These are phyloP conservation scores for Dorcoceras hygrometricum DNA, from an alignment of 257 asterid genomes.

Conservation along the genomic window DNA sequence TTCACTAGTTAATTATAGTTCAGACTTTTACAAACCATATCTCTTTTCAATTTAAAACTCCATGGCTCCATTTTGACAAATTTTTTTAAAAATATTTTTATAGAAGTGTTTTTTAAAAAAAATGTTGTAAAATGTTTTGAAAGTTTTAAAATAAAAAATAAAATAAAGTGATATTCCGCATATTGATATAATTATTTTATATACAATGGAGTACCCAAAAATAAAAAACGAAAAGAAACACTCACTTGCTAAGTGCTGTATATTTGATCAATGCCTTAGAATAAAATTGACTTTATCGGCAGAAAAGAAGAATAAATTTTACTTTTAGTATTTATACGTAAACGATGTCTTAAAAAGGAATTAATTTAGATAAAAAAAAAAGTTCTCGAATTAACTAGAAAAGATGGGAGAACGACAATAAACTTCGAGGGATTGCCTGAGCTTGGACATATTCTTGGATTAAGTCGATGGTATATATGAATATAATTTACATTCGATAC, in stretches of 20 bases:
- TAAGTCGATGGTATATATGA: constrained; percentile 16
- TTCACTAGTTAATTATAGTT: constrained; percentile 13
- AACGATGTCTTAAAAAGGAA: background rate
- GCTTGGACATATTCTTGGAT: constrained; percentile 25
- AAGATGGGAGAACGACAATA: constrained; percentile 12
- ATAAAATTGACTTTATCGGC: background rate
- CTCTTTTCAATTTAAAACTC: background rate
- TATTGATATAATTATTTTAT: background rate
- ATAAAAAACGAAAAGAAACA: background rate
- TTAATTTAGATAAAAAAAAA: constrained; percentile 2
- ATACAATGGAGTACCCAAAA: background rate
- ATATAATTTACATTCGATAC: constrained; percentile 15
- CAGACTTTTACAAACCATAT: constrained; percentile 9
- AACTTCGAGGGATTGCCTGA: constrained; percentile 12
- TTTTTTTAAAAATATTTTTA: too few species aligned
- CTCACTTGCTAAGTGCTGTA: background rate
- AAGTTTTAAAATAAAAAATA: too few species aligned
- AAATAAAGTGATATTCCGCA: too few species aligned
- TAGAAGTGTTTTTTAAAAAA: too few species aligned
- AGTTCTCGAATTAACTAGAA: constrained; percentile 16
- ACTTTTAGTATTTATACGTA: too few species aligned
- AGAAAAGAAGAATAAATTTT: too few species aligned
- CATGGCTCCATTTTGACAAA: too few species aligned
- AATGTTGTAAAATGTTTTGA: too few species aligned
- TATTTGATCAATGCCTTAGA: background rate